Evolutionary conservation across 2,329 filamentous ascomycete species (phyloP).

Genomic region (Elsinoe ampelina): DNA sequence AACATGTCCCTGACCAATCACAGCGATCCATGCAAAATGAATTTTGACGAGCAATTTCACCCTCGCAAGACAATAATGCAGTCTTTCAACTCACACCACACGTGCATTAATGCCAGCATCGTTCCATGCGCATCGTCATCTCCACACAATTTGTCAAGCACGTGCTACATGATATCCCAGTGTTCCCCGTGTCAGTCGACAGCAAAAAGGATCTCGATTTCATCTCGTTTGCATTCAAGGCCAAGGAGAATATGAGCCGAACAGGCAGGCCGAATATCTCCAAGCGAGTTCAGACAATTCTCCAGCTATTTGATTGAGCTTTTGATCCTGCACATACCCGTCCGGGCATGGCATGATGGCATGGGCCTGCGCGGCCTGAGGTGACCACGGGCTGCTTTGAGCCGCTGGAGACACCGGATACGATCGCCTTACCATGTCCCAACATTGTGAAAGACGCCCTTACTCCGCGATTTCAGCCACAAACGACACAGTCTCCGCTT

Average conservation of each 20-base stretch:
- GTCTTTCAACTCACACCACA: neutral
- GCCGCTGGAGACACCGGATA: neutral
- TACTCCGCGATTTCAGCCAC: constrained; percentile 8
- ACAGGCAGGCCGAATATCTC: neutral
- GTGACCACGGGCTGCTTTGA: neutral
- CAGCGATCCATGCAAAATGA: neutral
- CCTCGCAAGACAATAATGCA: neutral
- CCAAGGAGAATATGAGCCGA: neutral
- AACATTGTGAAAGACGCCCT: constrained; percentile 2
- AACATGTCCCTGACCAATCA: neutral
- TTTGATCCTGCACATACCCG: neutral
- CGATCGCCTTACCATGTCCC: neutral
- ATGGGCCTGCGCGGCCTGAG: neutral
- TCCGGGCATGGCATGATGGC: neutral
- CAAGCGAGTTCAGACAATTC: neutral
- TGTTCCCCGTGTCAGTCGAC: neutral
- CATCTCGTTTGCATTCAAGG: neutral
- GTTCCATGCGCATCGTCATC: neutral
- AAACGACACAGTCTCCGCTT: constrained; percentile 4
- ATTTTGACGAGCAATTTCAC: neutral
- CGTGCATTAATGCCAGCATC: neutral
- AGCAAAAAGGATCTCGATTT: constrained; percentile 1
- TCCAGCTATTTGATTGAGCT: neutral
- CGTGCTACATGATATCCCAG: neutral
- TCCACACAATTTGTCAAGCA: constrained; percentile 9